Evolutionary conservation across 176 grass and related monocot genomes (phyloP), one percentile per base, ranked within the genome.

Genomic region (Dendrocalamus sinicus): DNA sequence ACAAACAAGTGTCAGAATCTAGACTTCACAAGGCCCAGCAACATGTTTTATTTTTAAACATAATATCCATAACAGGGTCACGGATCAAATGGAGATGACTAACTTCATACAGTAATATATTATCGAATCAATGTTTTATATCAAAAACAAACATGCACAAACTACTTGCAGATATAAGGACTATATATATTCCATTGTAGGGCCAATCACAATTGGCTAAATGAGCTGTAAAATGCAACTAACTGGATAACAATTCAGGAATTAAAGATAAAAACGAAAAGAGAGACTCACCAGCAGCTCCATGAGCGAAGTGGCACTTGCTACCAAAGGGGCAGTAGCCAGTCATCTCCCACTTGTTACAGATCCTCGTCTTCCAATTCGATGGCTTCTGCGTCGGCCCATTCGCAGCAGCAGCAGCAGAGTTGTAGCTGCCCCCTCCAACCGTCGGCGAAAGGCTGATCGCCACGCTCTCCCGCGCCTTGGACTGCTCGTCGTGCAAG

Each of bases 261-360:
- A 79, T 69, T 37, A 71, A 43, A 83, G 15, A 76, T 37, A 2
- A 12, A 68, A 40, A 73, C 14, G 1, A 72, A 86, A 83, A n/a
- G 2, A n/a, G 43, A 68, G 12, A 64, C 77, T 91, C 84, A 99
- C 96, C 97, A 37, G 92, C 94, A 58, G 91, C 81, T 77, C 97
- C 97, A 89, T 99, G 97, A 75, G 97, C 97, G 71, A 99, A 96
- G 85, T 96, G 94, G 75, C 97, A 99, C 60, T 99, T 99, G 86
- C 92, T 94, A 54, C 97, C 97, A 14, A 99, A 99, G 9, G 97
- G 97, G 35, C 97, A 99, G 84, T 99, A 99, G 6, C 97, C 94
- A 79, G 97, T 99, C 94, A 94, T 99, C 94, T 99, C 97, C 97
- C 97, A 99, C 90, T 99, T 99, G 92, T 99, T 99, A 70, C 97